These are phyloP conservation scores for Poronia punctata DNA, from an alignment of 495 filamentous ascomycete species.

Conservation along the genomic window DNA sequence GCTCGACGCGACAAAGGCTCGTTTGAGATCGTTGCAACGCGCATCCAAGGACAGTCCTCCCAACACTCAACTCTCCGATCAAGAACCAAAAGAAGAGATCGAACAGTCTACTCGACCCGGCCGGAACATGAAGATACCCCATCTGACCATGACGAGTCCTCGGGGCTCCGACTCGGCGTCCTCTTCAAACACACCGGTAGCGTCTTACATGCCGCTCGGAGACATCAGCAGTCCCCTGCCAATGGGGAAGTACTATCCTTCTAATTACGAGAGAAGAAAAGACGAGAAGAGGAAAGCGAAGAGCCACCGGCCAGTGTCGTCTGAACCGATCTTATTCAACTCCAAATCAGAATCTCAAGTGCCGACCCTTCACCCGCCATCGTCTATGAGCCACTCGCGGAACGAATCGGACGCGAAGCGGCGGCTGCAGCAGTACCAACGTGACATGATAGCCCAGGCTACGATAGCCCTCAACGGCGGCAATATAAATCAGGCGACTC, in stretches of 20 bases:
- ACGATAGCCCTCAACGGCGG: slow-evolving; percentile 35
- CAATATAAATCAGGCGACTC: slow-evolving; percentile 22
- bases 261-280: slow-evolving; percentile 40
- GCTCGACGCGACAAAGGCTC: slow-evolving; percentile 28
- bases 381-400: slow-evolving; percentile 18
- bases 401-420: slow-evolving; percentile 40
- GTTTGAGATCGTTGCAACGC: slow-evolving; percentile 23
- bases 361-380: slow-evolving; percentile 15
- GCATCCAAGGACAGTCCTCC: slow-evolving; percentile 20
- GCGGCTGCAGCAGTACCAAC: slow-evolving; percentile 51
- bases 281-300: slow-evolving; percentile 19
- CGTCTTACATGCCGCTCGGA: slow-evolving; percentile 38
- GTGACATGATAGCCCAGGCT: slow-evolving; percentile 53
- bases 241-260: slow-evolving; percentile 50
- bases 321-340: slow-evolving; percentile 12
- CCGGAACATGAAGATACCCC: slow-evolving; percentile 13
- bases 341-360: slow-evolving; percentile 28
- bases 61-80: neutral
- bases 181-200: slow-evolving; percentile 27
- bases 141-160: slow-evolving; percentile 2
- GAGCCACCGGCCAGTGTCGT: slow-evolving; percentile 9
- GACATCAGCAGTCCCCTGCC: slow-evolving; percentile 30
- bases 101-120: slow-evolving; percentile 13
- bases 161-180: slow-evolving; percentile 9
- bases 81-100: slow-evolving; percentile 1